phyloP scores from a whole-genome alignment of 306 rosid species.

The Arachis stenosperma region DNA sequence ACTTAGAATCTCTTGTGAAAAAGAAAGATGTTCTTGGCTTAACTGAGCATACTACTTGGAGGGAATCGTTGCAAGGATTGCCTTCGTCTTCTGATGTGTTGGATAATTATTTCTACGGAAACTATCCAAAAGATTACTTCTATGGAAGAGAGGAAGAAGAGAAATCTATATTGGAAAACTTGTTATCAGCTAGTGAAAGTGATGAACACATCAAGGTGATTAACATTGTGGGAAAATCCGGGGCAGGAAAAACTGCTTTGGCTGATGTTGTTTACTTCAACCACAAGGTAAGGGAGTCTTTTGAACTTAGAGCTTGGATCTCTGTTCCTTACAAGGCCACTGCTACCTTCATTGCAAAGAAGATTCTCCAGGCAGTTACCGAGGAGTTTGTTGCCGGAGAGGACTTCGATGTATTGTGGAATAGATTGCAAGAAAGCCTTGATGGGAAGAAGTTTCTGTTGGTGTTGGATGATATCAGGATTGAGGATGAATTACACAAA shows the following conservation, averaged over 20 bases:
- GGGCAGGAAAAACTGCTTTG: constrained; percentile 53
- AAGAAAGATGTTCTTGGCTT: constrained; percentile 46
- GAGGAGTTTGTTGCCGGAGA: constrained; percentile 22
- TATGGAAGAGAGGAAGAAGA: constrained; percentile 49
- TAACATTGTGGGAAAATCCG: constrained; percentile 35
- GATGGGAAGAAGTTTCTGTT: constrained; percentile 48
- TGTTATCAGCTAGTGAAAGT: constrained; percentile 26
- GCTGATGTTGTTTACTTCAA: constrained; percentile 40
- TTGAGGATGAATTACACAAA: constrained; percentile 40
- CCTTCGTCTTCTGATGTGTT: constrained; percentile 31
- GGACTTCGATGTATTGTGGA: constrained; percentile 46
- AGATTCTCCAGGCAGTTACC: constrained; percentile 46
- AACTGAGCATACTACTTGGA: constrained; percentile 24
- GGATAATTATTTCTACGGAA: constrained; percentile 32
- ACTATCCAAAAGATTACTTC: constrained; percentile 31
- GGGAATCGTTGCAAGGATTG: constrained; percentile 21
- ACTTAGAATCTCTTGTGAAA: constrained; percentile 34
- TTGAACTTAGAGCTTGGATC: constrained; percentile 45
- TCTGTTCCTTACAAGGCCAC: constrained; percentile 41
- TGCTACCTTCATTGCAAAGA: constrained; percentile 41
- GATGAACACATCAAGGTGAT: constrained; percentile 25
- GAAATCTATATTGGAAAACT: constrained; percentile 33
- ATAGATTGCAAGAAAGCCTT: constrained; percentile 40
- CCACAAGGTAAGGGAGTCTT: constrained; percentile 33
- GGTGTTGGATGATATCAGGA: constrained; percentile 58